A percentile compares a stretch with the other conserved stretches of the same genome.
These are phyloP conservation scores for Cerioporus squamosus DNA, from an alignment of 1,284 basidiomycete species.

Conservation along the genomic window DNA sequence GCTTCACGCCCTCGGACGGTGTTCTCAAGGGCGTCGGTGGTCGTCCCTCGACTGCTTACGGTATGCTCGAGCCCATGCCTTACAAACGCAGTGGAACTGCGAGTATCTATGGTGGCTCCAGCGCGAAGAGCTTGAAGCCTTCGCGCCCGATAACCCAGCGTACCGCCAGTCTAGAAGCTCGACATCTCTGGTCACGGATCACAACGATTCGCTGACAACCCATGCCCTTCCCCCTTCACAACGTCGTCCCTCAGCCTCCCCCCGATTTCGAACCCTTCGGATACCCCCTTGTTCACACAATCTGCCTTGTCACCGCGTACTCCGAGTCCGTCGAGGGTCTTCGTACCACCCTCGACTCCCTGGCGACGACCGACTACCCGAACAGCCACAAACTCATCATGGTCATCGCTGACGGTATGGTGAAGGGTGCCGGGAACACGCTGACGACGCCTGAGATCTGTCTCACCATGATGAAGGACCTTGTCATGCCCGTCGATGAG, in stretches of 20 bases:
- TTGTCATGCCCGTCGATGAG: constrained; percentile 82
- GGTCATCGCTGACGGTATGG: constrained; percentile 98
- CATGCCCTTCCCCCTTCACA: constrained; percentile 89
- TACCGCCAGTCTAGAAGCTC: constrained; percentile 82
- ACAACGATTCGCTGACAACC: constrained; percentile 62
- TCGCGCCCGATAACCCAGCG: constrained; percentile 78
- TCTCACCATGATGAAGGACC: constrained; percentile 97
- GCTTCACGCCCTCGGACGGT: constrained; percentile 86
- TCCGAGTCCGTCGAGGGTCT: constrained; percentile 97
- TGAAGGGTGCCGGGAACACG: constrained; percentile 91
- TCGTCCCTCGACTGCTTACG: constrained; percentile 78
- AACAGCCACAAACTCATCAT: constrained; percentile 97
- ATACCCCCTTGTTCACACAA: constrained; percentile 93
- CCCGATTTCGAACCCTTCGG: constrained; percentile 94
- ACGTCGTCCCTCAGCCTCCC: constrained; percentile 93
- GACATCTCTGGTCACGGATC: constrained; percentile 65
- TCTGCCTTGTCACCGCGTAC: constrained; percentile 98
- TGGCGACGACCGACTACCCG: constrained; percentile 98
- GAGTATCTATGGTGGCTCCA: constrained; percentile 55
- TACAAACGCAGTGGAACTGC: constrained; percentile 61
- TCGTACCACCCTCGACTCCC: constrained; percentile 95
- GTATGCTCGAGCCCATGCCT: constrained; percentile 65
- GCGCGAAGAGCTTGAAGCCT: constrained; percentile 45
- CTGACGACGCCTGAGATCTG: constrained; percentile 94
- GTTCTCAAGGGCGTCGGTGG: constrained; percentile 62